phyloP scores from a whole-genome alignment of 805 yeast species.

The Lipomyces kockii region DNA sequence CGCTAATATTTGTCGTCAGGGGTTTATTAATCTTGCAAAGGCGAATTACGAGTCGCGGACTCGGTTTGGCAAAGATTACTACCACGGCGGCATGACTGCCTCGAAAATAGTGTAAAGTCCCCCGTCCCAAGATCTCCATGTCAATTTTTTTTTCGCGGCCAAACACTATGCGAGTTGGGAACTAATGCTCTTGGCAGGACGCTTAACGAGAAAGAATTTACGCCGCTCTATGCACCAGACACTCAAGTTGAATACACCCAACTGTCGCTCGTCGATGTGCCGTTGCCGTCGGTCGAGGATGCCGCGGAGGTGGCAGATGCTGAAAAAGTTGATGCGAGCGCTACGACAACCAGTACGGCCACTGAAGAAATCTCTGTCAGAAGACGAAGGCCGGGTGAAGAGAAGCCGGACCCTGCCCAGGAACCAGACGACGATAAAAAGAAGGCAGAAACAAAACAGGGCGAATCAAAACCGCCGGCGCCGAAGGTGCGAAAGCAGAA shows the following conservation, averaged over 20 bases:
- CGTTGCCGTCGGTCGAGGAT: conserved; percentile 13
- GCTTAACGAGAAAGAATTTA: conserved; percentile 5
- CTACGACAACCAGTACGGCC: conserved; percentile 8
- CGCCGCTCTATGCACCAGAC: conserved; percentile 1
- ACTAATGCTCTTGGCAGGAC: not conserved
- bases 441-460: not conserved
- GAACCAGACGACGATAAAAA: conserved; percentile 20
- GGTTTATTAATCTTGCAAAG: conserved; percentile 29
- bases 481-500: conserved; percentile 9
- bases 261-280: conserved; percentile 12
- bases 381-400: conserved; percentile 11
- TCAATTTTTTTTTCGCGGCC: too few relatives aligned
- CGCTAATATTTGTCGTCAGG: conserved; percentile 11
- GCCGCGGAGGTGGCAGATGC: not conserved
- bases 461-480: conserved; percentile 13
- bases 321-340: not conserved
- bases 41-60: conserved; percentile 31
- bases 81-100: conserved; percentile 48
- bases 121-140: not conserved
- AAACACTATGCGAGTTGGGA: not conserved
- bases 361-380: not conserved
- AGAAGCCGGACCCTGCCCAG: not conserved
- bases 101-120: conserved; percentile 30
- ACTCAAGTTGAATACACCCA: not conserved
- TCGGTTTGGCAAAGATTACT: conserved; percentile 50